Percentiles rank a stretch among this genome's conserved stretches.
Conservation (phyloP, 331 rosid species). For the Cydonia oblonga region DNA sequence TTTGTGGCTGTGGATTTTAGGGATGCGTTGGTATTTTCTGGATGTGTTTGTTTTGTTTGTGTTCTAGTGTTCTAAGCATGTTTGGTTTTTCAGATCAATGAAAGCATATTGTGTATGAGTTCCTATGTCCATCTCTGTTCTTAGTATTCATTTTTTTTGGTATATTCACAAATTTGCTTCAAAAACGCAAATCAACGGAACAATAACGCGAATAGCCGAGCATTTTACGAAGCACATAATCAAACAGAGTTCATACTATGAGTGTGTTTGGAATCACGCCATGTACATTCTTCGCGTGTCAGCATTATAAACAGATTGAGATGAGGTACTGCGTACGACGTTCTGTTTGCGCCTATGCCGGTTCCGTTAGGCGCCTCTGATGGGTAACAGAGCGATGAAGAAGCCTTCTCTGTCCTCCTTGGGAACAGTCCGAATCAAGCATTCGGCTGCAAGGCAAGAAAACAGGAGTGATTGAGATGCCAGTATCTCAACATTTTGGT, state of each 20-base stretch:
- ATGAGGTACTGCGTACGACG: not conserved
- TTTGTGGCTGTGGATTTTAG: not conserved
- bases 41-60: not conserved
- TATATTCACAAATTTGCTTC: not conserved
- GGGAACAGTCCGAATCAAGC: too few species aligned
- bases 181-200: too few species aligned
- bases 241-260: too few species aligned
- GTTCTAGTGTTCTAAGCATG: not conserved
- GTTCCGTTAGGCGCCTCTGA: not conserved
- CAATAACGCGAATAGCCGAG: too few species aligned
- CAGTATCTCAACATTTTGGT: not conserved
- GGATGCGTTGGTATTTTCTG: not conserved
- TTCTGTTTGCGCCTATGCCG: too few species aligned
- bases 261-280: not conserved
- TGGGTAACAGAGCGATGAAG: constrained; percentile 52
- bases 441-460: too few species aligned
- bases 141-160: not conserved
- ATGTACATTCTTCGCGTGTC: not conserved
- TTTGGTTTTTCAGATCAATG: not conserved
- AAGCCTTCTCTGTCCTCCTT: too few species aligned
- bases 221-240: not conserved
- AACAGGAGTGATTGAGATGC: too few species aligned
- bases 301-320: constrained; percentile 24
- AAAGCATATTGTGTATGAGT: not conserved
- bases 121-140: not conserved